These are phyloP conservation scores for Epichloe scottii DNA, from an alignment of 2,329 filamentous ascomycete species.

Conservation along the genomic window DNA sequence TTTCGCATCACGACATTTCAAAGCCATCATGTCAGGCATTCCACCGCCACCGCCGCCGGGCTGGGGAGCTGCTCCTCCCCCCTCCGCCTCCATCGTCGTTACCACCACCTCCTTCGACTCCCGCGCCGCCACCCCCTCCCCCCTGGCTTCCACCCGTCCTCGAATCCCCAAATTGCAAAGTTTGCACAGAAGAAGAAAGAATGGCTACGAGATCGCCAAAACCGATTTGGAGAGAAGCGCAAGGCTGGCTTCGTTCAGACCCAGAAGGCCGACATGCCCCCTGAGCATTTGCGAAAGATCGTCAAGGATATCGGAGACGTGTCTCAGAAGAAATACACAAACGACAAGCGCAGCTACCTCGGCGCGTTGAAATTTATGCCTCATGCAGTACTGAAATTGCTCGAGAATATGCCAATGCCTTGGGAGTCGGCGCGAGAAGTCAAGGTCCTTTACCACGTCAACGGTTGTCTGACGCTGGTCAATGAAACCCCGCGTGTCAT, in stretches of 20 bases:
- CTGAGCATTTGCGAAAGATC: constrained; percentile 95
- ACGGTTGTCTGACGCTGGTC: constrained; percentile 90
- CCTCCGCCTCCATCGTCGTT: constrained; percentile 41
- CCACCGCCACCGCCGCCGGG: constrained; percentile 46
- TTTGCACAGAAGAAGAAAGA: constrained; percentile 98
- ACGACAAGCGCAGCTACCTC: constrained; percentile 94
- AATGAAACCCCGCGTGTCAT: constrained; percentile 96
- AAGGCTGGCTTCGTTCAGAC: constrained; percentile 95
- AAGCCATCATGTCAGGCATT: constrained; percentile 35
- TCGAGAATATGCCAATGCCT: constrained; percentile 99
- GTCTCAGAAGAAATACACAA: constrained; percentile 98
- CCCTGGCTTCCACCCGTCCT: constrained; percentile 69
- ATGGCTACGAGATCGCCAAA: constrained; percentile 86
- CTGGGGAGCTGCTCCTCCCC: constrained; percentile 40
- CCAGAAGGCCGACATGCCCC: constrained; percentile 97
- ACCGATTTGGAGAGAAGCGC: constrained; percentile 91
- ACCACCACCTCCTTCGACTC: constrained; percentile 42
- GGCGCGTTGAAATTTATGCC: constrained; percentile 99
- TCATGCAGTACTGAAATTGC: constrained; percentile 87
- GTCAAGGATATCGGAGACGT: constrained; percentile 98
- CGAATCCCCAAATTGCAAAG: constrained; percentile 79
- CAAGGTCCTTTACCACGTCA: constrained; percentile 96
- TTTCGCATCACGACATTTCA: constrained; percentile 13
- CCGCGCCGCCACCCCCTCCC: constrained; percentile 58
- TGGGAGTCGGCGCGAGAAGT: constrained; percentile 96